Evolutionary conservation across 345 rosid genomes (phyloP), one percentile per base, ranked within the genome.

Genomic region (Zanthoxylum bungeanum): DNA sequence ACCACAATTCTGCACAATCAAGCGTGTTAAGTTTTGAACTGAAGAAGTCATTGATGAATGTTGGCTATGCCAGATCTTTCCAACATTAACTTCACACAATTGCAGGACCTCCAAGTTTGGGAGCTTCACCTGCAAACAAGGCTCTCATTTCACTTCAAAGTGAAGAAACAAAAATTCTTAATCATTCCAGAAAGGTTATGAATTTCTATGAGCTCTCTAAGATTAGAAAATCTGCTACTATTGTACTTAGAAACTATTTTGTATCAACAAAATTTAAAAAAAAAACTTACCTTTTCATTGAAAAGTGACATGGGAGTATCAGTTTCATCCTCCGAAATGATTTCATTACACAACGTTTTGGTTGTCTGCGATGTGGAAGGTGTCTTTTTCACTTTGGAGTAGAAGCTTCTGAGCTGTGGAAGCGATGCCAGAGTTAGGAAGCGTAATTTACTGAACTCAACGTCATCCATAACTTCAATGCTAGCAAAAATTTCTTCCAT

Each of bases 61-160:
- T 14, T 67, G 68, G 27, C 27, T 31, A 28, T 60, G 68, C 73
- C 72, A 77, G 4, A 42, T 19, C 11, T 5, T 72, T 44, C 47
- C n/a, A 22, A 64, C 9, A 25, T 46, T 42, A 31, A 59, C 31
- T 17, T 10, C 51, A 67, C 0, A 0, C 3, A 77, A 19, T 10
- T 17, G 9, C 64, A 77, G 1, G 8, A 39, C 24, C 67, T 60
- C 59, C 70, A 72, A 61, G 47, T 64, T 66, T 14, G 80, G 76
- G 33, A 77, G 67, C 24, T 5, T 52, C 22, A 77, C 65, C 80
- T 77, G 73, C 63, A 42, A 16, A 42, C 19, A 42, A 17, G 14
- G 47, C 14, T 42, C 4, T 40, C 12, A 16, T 12, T 1, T 42
- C 47, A 42, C n/a, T n/a, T n/a, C n/a, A n/a, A n/a, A n/a, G n/a